Percentiles rank a stretch among this genome's conserved stretches.
phyloP scores from a whole-genome alignment of 306 rosid genomes.

The Trifolium repens region DNA sequence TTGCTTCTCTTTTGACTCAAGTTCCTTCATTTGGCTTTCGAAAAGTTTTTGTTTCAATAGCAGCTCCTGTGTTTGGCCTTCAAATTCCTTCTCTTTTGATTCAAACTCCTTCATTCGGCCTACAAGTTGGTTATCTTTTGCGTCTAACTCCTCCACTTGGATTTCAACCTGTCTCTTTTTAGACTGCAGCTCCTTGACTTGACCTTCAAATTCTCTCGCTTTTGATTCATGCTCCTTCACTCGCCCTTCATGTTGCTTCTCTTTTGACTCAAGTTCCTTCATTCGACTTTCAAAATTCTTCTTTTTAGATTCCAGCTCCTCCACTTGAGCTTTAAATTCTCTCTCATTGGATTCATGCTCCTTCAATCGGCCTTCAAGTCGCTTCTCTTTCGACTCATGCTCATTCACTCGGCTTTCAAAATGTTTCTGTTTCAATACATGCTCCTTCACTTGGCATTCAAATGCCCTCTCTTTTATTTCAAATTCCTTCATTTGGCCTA shows the following conservation, averaged over 20 bases:
- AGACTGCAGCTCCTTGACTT: conserved; percentile 23
- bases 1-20: no score
- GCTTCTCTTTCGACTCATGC: not conserved
- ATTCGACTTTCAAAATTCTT: not conserved
- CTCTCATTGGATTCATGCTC: not conserved
- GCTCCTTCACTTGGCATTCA: not conserved
- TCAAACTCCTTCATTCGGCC: no score
- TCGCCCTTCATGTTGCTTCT: not conserved
- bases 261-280: not conserved
- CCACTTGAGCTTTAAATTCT: not conserved
- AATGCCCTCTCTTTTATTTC: not conserved
- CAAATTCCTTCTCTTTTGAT: not conserved
- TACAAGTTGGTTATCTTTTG: no score
- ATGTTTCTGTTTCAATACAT: not conserved
- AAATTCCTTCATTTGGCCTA: not conserved
- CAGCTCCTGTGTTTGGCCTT: conserved; percentile 26
- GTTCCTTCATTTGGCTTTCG: no score
- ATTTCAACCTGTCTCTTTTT: conserved; percentile 2
- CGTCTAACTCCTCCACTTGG: not conserved
- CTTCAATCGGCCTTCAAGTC: not conserved
- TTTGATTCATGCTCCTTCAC: not conserved
- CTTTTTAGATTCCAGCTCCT: not conserved
- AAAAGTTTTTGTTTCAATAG: no score
- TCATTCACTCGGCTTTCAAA: not conserved
- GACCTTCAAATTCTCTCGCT: not conserved